These are phyloP conservation scores for Neurospora pannonica DNA, from an alignment of 495 filamentous ascomycete genomes.

Conservation along the genomic window DNA sequence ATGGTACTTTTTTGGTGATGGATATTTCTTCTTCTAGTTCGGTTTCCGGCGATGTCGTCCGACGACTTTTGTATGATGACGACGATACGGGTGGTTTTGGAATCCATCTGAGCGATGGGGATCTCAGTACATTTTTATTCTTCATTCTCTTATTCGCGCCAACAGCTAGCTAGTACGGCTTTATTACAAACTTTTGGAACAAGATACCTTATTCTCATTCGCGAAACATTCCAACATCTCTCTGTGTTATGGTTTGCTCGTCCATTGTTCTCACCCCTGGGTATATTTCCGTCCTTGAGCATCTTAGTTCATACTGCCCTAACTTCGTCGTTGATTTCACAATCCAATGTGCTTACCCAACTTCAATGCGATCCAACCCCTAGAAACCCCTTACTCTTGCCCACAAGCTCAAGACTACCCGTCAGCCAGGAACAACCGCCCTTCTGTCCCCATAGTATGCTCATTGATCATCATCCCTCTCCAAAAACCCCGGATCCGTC, in stretches of 20 bases:
- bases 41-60: neutral
- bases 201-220: neutral
- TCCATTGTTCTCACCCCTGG: neutral
- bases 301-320: too few relatives aligned
- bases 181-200: neutral
- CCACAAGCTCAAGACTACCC: too few relatives aligned
- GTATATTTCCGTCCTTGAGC: too few relatives aligned
- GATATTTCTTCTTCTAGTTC: neutral
- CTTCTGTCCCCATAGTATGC: neutral
- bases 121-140: neutral
- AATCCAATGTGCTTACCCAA: too few relatives aligned
- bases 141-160: neutral
- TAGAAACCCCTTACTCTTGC: too few relatives aligned
- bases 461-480: conserved; percentile 48
- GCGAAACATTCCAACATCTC: neutral
- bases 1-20: neutral
- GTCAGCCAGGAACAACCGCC: neutral
- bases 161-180: neutral
- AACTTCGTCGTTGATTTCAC: too few relatives aligned
- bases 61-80: neutral
- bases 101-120: neutral
- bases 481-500: conserved; percentile 80
- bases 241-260: neutral
- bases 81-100: neutral
- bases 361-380: too few relatives aligned